Evolutionary conservation across 2,329 filamentous ascomycete genomes (phyloP).

Genomic region (Xylaria sp.): DNA sequence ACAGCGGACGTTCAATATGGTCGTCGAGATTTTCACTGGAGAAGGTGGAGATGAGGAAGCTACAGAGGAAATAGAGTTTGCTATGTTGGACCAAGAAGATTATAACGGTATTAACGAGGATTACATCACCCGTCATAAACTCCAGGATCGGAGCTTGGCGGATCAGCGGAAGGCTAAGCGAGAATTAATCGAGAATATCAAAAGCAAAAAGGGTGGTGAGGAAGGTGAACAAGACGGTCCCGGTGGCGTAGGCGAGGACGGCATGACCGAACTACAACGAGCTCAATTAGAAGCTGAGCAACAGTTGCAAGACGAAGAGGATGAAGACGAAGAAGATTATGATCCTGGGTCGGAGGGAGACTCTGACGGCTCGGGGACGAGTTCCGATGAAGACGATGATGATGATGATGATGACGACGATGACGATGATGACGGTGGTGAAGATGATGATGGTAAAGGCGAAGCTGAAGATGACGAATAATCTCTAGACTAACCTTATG

Average conservation of each 20-base stretch:
- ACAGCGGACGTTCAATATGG: constrained; percentile 75
- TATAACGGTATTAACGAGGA: constrained; percentile 70
- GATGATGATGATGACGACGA: constrained; percentile 57
- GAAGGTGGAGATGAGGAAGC: constrained; percentile 55
- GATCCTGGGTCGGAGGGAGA: constrained; percentile 71
- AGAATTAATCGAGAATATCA: constrained; percentile 68
- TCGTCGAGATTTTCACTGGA: constrained; percentile 66
- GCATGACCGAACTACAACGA: constrained; percentile 62
- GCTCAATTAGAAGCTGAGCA: constrained; percentile 65
- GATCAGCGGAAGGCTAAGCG: constrained; percentile 74
- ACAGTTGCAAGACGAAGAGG: constrained; percentile 68
- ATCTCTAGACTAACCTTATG: neutral
- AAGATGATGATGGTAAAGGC: constrained; percentile 52
- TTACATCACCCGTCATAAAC: constrained; percentile 70
- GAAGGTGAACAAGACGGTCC: constrained; percentile 55
- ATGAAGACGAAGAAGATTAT: constrained; percentile 74
- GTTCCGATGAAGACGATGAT: constrained; percentile 61
- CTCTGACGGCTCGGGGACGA: constrained; percentile 66
- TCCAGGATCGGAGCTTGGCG: constrained; percentile 76
- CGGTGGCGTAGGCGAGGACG: constrained; percentile 58
- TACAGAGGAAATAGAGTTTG: constrained; percentile 73
- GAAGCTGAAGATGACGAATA: constrained; percentile 27
- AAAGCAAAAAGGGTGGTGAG: constrained; percentile 58
- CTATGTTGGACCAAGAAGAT: constrained; percentile 76
- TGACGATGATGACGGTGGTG: constrained; percentile 56